Conservation (phyloP, 2,329 filamentous ascomycete genomes). For the Venturia asperata region DNA sequence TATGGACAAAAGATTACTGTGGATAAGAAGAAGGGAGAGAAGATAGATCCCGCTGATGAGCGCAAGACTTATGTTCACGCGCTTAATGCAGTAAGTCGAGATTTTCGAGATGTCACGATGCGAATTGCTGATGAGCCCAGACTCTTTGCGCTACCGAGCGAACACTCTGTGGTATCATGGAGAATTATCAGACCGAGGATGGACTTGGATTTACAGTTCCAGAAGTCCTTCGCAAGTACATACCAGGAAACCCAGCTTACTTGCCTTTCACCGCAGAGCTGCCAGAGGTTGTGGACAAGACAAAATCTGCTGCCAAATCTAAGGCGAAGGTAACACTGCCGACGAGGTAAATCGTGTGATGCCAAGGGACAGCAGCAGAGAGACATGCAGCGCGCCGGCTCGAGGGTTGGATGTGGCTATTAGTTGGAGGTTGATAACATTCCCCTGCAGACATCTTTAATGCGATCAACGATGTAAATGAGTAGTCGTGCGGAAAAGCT, state of each 20-base stretch:
- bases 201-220: conserved; percentile 76
- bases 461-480: neutral
- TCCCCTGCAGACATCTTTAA: neutral
- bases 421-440: neutral
- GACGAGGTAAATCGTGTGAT: neutral
- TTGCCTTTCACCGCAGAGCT: conserved; percentile 76
- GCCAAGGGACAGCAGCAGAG: neutral
- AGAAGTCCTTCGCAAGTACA: conserved; percentile 77
- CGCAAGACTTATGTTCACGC: conserved; percentile 93
- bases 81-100: conserved; percentile 76
- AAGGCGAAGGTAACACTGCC: conserved; percentile 5
- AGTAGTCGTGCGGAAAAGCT: neutral
- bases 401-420: neutral
- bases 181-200: conserved; percentile 89
- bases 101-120: conserved; percentile 79
- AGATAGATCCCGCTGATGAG: conserved; percentile 27
- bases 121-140: conserved; percentile 76
- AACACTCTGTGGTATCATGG: conserved; percentile 80
- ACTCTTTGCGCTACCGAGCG: conserved; percentile 81
- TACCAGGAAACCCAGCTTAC: conserved; percentile 83
- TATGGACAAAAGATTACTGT: conserved; percentile 74
- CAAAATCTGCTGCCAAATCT: conserved; percentile 27
- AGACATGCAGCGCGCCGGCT: neutral
- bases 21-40: conserved; percentile 70
- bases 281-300: conserved; percentile 22